A percentile compares a stretch with the other conserved stretches of the same genome.
Conservation (phyloP, 2,329 filamentous ascomycete genomes). For the Aspergillus thermomutatus region DNA sequence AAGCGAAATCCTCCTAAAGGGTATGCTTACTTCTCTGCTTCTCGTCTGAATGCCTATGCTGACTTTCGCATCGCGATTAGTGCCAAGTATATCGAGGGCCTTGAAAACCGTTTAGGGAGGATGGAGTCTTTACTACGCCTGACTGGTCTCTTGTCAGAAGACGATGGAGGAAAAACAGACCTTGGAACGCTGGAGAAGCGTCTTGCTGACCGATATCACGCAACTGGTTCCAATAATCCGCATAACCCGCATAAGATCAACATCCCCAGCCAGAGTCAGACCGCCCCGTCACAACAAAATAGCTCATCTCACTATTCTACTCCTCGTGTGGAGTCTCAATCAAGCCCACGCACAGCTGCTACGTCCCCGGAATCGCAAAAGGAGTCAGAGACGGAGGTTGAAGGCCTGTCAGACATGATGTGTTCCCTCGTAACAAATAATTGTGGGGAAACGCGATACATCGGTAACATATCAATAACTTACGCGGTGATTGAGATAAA, state of each 20-base stretch:
- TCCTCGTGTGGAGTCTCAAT: constrained; percentile 44
- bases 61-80: constrained; percentile 43
- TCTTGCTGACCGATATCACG: constrained; percentile 50
- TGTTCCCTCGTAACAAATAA: constrained; percentile 95
- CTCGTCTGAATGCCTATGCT: constrained; percentile 3
- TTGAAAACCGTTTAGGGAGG: constrained; percentile 89
- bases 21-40: constrained; percentile 49
- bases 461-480: constrained; percentile 58
- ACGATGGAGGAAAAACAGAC: constrained; percentile 81
- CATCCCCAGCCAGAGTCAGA: constrained; percentile 24
- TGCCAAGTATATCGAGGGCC: constrained; percentile 94
- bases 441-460: constrained; percentile 90
- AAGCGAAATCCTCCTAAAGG: constrained; percentile 96
- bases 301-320: constrained; percentile 43
- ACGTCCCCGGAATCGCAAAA: constrained; percentile 53
- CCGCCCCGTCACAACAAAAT: constrained; percentile 27
- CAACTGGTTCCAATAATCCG: constrained; percentile 35
- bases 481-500: neutral
- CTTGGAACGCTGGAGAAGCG: constrained; percentile 83
- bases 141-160: constrained; percentile 80
- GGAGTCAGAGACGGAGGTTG: constrained; percentile 67
- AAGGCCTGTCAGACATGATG: constrained; percentile 96
- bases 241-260: constrained; percentile 30
- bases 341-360: constrained; percentile 50
- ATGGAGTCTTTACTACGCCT: constrained; percentile 91